Base-by-base conservation (phyloP, 176 grass and related monocot genomes). In the Zoysia japonica region DNA sequence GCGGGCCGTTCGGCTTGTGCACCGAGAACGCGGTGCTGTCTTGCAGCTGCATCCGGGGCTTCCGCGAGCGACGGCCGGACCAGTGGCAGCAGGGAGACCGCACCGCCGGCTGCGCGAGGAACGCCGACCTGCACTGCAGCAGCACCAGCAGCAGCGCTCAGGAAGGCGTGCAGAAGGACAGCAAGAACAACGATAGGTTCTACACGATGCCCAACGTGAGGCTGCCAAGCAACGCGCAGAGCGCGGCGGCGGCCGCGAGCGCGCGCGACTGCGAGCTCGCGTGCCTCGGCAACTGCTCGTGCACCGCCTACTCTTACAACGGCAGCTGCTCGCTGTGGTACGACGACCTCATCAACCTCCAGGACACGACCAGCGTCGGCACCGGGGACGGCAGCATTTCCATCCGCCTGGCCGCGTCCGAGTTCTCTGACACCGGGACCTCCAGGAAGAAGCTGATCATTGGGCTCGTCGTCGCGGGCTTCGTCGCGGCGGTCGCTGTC, bases 231-330 rank as follows among this genome's bases (percentile, higher is more conserved):
- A 10, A 82, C 61, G 41, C 35, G 65, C 64, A 41, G 69, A 70
- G 56, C 10, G 5, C 20, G 13, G 8, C 43, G 9, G 5, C 12
- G 3, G 69, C 14, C 0, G 48, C 36, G 6, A 88, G 61, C 6
- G 82, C 38, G 15, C 56, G 7, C 0, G 86, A 85, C 20, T 91
- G 89, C 54, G 86, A 85, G 83, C 51, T 61, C 38, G 67, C 75
- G 37, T 91, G 89, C 17, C 69, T 91, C 36, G 67, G 44, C 6
- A 79, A 91, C 68, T 91, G 86, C 49, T 91, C 75, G 5, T 91
- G 89, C 65, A 85, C 79, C 13, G 86, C 89, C 0, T 91, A 83
- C 69, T 85, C 82, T 0, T 85, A 85, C 76, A n/a, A 15, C 71
- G 73, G 42, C 1, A 67, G 67, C 13, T 92, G 90, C 48, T 87